A percentile compares a stretch with the other conserved stretches of the same genome.
Conservation (phyloP, 495 filamentous ascomycete genomes). For the Oleoguttula mirabilis region DNA sequence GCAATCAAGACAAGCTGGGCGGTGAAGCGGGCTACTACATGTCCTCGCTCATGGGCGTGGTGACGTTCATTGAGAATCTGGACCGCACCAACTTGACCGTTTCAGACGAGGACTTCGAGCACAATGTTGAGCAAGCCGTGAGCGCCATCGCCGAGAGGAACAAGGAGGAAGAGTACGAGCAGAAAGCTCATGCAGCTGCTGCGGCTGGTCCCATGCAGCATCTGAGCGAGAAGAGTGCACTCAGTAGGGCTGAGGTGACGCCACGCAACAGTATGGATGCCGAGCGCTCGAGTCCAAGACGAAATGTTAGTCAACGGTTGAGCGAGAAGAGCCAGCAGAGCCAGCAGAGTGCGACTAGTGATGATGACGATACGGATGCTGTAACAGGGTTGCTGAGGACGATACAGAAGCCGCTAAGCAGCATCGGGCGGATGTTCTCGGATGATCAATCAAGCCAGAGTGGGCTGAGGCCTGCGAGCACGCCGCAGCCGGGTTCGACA, state of each 20-base stretch:
- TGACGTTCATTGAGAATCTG: constrained; percentile 93
- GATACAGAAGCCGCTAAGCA: constrained; percentile 82
- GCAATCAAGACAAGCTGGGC: constrained; percentile 91
- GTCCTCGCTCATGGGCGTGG: constrained; percentile 93
- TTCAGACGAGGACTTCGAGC: constrained; percentile 87
- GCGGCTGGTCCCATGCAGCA: constrained; percentile 20
- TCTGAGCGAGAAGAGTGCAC: constrained; percentile 49
- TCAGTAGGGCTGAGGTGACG: constrained; percentile 42
- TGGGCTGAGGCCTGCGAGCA: constrained; percentile 37
- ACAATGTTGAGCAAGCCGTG: constrained; percentile 87
- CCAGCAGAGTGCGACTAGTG: constrained; percentile 32
- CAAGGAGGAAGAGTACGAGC: constrained; percentile 34
- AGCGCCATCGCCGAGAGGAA: constrained; percentile 92
- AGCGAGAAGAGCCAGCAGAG: constrained; percentile 29
- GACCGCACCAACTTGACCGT: constrained; percentile 90
- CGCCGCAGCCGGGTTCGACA: constrained; percentile 45
- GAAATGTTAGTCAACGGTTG: constrained; percentile 28
- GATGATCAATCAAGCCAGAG: constrained; percentile 47
- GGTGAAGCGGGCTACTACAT: constrained; percentile 97
- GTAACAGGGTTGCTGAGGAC: constrained; percentile 79
- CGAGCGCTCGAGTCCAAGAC: constrained; percentile 39
- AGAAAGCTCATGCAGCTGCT: constrained; percentile 9
- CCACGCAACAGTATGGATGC: constrained; percentile 45
- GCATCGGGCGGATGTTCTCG: constrained; percentile 94
- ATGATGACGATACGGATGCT: constrained; percentile 62